These are phyloP conservation scores for Schizophyllum amplum DNA, from an alignment of 1,284 basidiomycete genomes.

Conservation along the genomic window DNA sequence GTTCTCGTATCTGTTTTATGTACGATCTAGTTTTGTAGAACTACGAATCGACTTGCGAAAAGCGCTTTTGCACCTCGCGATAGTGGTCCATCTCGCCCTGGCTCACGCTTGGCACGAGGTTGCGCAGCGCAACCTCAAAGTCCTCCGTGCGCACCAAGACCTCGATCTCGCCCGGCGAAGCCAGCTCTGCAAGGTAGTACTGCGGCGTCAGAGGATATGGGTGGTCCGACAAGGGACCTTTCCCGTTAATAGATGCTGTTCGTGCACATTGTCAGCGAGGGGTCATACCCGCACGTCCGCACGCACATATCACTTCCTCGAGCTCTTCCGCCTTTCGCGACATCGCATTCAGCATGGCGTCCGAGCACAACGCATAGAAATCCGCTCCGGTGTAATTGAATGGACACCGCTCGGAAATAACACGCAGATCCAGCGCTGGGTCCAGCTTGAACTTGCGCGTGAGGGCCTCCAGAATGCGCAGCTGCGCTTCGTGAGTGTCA, in stretches of 20 bases:
- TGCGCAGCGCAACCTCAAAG: conserved; percentile 69
- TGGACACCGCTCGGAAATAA: conserved; percentile 72
- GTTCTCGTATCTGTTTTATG: conserved; percentile 4
- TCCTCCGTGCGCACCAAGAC: conserved; percentile 71
- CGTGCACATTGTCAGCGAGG: no score
- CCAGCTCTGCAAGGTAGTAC: conserved; percentile 89
- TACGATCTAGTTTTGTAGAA: background rate
- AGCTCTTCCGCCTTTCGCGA: conserved; percentile 79
- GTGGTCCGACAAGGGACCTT: conserved; percentile 33
- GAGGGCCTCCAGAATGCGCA: conserved; percentile 83
- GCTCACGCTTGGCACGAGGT: conserved; percentile 85
- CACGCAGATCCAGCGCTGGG: conserved; percentile 55
- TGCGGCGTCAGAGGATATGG: conserved; percentile 81
- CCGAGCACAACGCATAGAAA: conserved; percentile 95
- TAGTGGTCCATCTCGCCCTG: conserved; percentile 89
- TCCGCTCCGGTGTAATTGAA: conserved; percentile 97
- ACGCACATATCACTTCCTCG: conserved; percentile 69
- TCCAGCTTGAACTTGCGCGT: conserved; percentile 90
- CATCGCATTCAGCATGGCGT: conserved; percentile 95
- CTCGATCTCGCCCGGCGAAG: conserved; percentile 62
- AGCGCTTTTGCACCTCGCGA: conserved; percentile 62
- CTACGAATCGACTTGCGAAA: conserved; percentile 31
- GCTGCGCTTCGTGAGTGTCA: conserved; percentile 80
- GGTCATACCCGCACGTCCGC: no score
- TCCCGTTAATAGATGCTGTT: conserved; percentile 45